Base-by-base conservation (phyloP, 495 filamentous ascomycete genomes). In the Penicillium canescens region DNA sequence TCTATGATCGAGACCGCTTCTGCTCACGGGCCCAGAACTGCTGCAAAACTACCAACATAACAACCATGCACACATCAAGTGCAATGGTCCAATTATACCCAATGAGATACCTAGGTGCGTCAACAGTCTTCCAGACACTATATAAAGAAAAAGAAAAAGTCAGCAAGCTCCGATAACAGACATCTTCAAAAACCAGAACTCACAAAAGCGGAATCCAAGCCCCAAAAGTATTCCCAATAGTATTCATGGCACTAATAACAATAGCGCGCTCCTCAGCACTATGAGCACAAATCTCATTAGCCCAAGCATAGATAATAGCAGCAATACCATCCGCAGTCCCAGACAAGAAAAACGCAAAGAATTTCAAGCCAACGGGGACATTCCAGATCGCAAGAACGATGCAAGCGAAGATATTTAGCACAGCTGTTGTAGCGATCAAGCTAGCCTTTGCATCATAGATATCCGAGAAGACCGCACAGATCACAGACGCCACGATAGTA, bases 181-280 rank as follows among this genome's bases (percentile, higher is more conserved):
- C 12, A 14, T 13, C 34, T 1, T 23, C 9, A 33, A 16, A 33
- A 16, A 31, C 14, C 21, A 40, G 8, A 9, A 55, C 63, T 52
- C 43, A 64, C 63, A 67, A 61, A 12, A 67, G 52, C 18, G 63
- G 63, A 24, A 62, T 51, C 57, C 61, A 67, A 23, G 63, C 58
- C n/a, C 61, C 64, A 45, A 80, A 72, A 2, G 75, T 75, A 61
- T 82, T 81, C 1, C 71, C 75, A 48, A 76, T 60, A 0, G 75
- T 76, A 52, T 82, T 83, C 78, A 82, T 81, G 7, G 72, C 66
- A 35, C 73, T 74, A 36, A 79, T 71, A 9, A 85, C 80, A 16
- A 85, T 50, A 4, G 81, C 80, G 37, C 82, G 65, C 61, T 85
- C 81, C 66, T 85, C 82, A 23, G 77, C 77, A 43, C 80, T 78